phyloP scores from a whole-genome alignment of 2,329 filamentous ascomycete species.

The Botrytis galanthina region DNA sequence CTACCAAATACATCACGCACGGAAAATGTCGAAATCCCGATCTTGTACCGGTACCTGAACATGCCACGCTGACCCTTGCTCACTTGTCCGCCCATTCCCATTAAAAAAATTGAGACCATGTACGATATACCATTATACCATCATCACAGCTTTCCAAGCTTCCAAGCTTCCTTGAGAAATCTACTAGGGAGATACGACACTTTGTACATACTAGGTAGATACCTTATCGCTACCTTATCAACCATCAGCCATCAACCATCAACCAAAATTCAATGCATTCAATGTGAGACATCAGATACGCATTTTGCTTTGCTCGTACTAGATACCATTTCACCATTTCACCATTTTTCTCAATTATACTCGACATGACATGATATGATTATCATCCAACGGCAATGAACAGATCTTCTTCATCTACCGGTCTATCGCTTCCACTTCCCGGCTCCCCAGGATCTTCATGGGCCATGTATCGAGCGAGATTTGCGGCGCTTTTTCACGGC shows the following conservation, averaged over 20 bases:
- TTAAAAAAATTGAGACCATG: neutral
- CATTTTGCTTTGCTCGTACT: neutral
- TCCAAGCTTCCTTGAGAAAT: no score
- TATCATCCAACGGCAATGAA: constrained; percentile 23
- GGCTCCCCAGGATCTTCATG: constrained; percentile 64
- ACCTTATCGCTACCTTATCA: neutral
- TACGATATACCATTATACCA: no score
- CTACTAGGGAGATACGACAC: neutral
- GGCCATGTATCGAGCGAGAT: constrained; percentile 67
- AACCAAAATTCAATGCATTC: neutral
- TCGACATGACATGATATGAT: neutral
- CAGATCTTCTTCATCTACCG: constrained; percentile 32
- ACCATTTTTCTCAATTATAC: neutral
- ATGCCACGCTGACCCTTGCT: neutral
- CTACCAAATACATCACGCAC: neutral
- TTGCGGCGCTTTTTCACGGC: constrained; percentile 62
- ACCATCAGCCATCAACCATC: neutral
- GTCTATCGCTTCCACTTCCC: constrained; percentile 53
- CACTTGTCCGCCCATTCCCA: no score
- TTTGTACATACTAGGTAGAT: neutral
- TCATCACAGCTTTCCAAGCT: neutral
- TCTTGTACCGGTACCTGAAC: neutral
- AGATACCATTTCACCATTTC: neutral
- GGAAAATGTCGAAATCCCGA: neutral
- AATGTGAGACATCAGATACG: neutral